A percentile compares a stretch with the other conserved stretches of the same genome.
Conservation (phyloP, 2,329 filamentous ascomycete genomes). For the Verticillium albo-atrum region DNA sequence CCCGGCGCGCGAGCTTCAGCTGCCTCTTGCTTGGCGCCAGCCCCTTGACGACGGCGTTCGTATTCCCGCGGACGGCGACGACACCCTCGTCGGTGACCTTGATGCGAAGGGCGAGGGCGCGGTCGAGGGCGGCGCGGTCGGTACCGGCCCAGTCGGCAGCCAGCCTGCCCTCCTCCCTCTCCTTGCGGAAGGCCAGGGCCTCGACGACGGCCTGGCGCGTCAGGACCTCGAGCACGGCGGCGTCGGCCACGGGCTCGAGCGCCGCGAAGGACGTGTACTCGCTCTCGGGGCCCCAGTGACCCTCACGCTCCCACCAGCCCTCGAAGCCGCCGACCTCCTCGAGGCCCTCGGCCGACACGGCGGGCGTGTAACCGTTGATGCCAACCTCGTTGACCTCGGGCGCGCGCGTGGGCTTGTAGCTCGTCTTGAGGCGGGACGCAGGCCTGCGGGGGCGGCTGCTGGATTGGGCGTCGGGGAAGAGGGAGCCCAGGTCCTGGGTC, state of each 20-base stretch:
- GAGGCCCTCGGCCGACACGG: constrained; percentile 37
- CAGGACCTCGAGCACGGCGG: constrained; percentile 40
- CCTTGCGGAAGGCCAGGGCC: constrained; percentile 35
- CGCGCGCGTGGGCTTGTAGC: constrained; percentile 1
- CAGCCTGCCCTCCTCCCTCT: constrained; percentile 20
- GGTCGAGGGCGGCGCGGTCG: constrained; percentile 14
- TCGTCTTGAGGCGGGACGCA: constrained; percentile 1
- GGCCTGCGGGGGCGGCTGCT: not conserved
- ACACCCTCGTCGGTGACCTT: constrained; percentile 32
- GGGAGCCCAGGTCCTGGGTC: not conserved
- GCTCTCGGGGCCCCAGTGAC: constrained; percentile 45
- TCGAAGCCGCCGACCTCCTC: constrained; percentile 41
- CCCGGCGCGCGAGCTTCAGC: constrained; percentile 16
- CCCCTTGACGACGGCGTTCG: constrained; percentile 21
- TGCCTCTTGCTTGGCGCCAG: constrained; percentile 21
- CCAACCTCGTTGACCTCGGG: constrained; percentile 16
- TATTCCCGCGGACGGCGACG: constrained; percentile 33
- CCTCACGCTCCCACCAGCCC: constrained; percentile 50
- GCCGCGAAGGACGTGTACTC: constrained; percentile 39
- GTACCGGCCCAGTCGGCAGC: constrained; percentile 20
- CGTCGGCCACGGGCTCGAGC: constrained; percentile 35
- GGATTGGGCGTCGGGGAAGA: not conserved
- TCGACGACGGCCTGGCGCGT: constrained; percentile 49
- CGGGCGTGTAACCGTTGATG: constrained; percentile 38
- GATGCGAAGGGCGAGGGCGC: not conserved